Evolutionary conservation across 306 rosid species (phyloP), one percentile per base, ranked within the genome.

Genomic region (Lagenaria siceraria): DNA sequence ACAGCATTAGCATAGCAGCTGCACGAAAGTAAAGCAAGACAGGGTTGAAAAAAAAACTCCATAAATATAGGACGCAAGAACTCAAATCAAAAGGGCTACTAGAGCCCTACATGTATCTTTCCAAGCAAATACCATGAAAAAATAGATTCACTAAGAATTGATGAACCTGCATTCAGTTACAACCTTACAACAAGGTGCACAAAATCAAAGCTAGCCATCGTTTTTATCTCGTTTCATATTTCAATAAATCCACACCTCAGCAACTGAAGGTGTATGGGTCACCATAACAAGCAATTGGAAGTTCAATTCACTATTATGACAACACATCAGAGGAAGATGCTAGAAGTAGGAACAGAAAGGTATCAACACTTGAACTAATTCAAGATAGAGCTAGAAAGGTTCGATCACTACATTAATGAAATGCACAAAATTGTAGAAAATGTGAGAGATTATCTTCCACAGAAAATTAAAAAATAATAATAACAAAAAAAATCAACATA

Each of bases 1-100:
- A 95, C 93, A 54, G 89, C 96, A 86, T 92, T 92, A 24, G 97
- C 99, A 85, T 87, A 95, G 75, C 99, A 95, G 86, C 99, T 95
- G 92, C 88, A 85, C 63, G 35, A 5, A 19, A 35, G 38, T 58
- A 48, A 11, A 63, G 29, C 56, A 69, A 43, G 43, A 72, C 17
- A 19, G 61, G 17, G 46, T 52, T 29, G 11, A 27, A 27, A 71
- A 48, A 48, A 71, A 29, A 29, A 51, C 14, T 15, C 10, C 10
- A 73, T 29, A 27, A 71, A 71, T 51, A 73, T 10, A 49, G 43
- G 46, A 73, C 29, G 61, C 27, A 51, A 51, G 60, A 25, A 6
- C n/a, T 51, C 77, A 51, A 51, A 51, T 51, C 35, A 51, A 73
- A 73, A 51, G 61, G 19, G 46, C 17, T 46, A 72, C 13, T 52